A percentile compares a stretch with the other conserved stretches of the same genome.
Conservation (phyloP, 2,329 filamentous ascomycete species). For the Venturiaceae sp. region DNA sequence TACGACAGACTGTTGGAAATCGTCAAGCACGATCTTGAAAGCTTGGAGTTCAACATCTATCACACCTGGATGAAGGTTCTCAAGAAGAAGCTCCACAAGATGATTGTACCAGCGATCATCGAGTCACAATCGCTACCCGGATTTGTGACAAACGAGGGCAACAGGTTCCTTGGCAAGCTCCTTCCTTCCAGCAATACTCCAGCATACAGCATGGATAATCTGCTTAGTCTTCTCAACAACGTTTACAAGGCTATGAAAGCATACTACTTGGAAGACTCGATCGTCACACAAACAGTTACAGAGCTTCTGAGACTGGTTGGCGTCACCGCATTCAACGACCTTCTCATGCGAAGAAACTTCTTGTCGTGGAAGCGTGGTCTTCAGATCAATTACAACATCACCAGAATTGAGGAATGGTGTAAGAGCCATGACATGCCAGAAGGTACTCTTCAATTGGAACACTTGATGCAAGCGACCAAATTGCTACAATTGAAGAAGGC, state of each 20-base stretch:
- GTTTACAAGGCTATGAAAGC: conserved; percentile 99
- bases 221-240: conserved; percentile 89
- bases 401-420: conserved; percentile 98
- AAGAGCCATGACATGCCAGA: conserved; percentile 99
- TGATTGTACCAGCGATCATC: conserved; percentile 99
- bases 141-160: conserved; percentile 98
- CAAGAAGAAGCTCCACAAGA: conserved; percentile 98
- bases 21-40: conserved; percentile 97
- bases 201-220: conserved; percentile 99
- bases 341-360: conserved; percentile 97
- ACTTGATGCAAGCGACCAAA: conserved; percentile 99
- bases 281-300: conserved; percentile 91
- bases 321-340: conserved; percentile 95
- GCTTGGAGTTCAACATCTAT: conserved; percentile 98
- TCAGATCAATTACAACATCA: conserved; percentile 99
- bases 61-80: conserved; percentile 99
- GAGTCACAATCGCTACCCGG: conserved; percentile 96
- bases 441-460: conserved; percentile 91
- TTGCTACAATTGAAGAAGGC: conserved; percentile 97
- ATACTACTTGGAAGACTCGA: conserved; percentile 92
- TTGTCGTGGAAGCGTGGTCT: conserved; percentile 98
- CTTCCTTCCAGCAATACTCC: conserved; percentile 81
- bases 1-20: conserved; percentile 96
- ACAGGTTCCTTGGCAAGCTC: conserved; percentile 94
- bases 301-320: conserved; percentile 89